Conservation (phyloP, 2,329 filamentous ascomycete species). For the Cladosporium sp. region DNA sequence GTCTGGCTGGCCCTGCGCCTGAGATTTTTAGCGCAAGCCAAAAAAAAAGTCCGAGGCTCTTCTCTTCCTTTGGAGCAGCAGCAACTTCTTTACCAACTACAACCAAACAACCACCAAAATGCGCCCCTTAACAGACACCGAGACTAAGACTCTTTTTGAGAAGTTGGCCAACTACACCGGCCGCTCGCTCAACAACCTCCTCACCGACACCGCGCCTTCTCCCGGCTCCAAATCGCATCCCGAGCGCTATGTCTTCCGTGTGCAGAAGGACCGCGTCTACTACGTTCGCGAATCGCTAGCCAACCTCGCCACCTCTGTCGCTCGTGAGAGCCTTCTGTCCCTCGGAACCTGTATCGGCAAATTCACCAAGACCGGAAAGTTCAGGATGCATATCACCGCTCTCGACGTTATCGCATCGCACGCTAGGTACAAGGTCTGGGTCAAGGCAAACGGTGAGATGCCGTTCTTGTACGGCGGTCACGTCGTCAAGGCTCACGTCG, state of each 20-base stretch:
- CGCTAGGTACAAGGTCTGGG: conserved; percentile 94
- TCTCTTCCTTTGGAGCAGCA: background rate
- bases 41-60: conserved; percentile 8
- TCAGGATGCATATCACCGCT: conserved; percentile 89
- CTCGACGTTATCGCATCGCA: conserved; percentile 85
- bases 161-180: conserved; percentile 95
- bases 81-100: conserved; percentile 14
- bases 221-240: conserved; percentile 50
- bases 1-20: background rate
- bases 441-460: conserved; percentile 95
- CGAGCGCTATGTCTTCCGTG: conserved; percentile 81
- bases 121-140: conserved; percentile 75
- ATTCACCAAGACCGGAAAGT: conserved; percentile 95
- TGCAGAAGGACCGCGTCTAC: conserved; percentile 81
- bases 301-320: conserved; percentile 83
- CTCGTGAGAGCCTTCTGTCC: conserved; percentile 75
- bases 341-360: conserved; percentile 91
- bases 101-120: conserved; percentile 45
- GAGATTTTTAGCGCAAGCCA: background rate
- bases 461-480: conserved; percentile 95
- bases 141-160: conserved; percentile 77
- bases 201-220: conserved; percentile 40
- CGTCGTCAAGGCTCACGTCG: conserved; percentile 76
- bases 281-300: conserved; percentile 87
- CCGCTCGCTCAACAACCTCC: conserved; percentile 75